These are phyloP conservation scores for Serendipita sp. DNA, from an alignment of 768 basidiomycete species.

Conservation along the genomic window DNA sequence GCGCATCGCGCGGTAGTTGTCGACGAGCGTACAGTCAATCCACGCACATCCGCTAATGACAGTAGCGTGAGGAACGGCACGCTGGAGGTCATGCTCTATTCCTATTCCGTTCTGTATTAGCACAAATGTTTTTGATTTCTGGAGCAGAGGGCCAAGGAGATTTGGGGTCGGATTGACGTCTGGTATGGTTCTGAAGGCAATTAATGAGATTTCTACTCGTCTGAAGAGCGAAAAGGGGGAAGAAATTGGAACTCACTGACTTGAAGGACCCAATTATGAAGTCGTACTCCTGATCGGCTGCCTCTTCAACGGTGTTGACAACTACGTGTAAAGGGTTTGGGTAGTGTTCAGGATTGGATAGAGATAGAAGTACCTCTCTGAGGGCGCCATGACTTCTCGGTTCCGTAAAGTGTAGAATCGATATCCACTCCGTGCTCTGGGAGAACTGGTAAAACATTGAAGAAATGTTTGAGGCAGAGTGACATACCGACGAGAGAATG, in stretches of 20 bases:
- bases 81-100: conserved; percentile 18
- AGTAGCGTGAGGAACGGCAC: conserved; percentile 9
- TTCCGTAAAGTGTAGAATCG: conserved; percentile 6
- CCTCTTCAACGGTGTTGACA: conserved; percentile 17
- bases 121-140: conserved; percentile 16
- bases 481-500: background rate
- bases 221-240: too few relatives aligned
- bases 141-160: conserved; percentile 18
- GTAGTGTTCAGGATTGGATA: background rate
- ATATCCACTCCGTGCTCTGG: conserved; percentile 11
- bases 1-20: conserved; percentile 16
- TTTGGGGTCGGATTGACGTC: conserved; percentile 12
- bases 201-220: background rate
- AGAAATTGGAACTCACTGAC: conserved; percentile 6
- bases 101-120: conserved; percentile 24
- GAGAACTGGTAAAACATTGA: background rate
- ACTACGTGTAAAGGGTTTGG: background rate
- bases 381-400: conserved; percentile 12
- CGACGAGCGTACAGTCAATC: conserved; percentile 21
- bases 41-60: conserved; percentile 23
- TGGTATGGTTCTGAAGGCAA: conserved; percentile 10
- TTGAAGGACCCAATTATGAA: conserved; percentile 20
- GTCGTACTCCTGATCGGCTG: conserved; percentile 18
- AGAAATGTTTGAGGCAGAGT: background rate
- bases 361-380: conserved; percentile 9